Evolutionary conservation across 139 green algal species (phyloP).

Genomic region (Spirogloea muscicola): DNA sequence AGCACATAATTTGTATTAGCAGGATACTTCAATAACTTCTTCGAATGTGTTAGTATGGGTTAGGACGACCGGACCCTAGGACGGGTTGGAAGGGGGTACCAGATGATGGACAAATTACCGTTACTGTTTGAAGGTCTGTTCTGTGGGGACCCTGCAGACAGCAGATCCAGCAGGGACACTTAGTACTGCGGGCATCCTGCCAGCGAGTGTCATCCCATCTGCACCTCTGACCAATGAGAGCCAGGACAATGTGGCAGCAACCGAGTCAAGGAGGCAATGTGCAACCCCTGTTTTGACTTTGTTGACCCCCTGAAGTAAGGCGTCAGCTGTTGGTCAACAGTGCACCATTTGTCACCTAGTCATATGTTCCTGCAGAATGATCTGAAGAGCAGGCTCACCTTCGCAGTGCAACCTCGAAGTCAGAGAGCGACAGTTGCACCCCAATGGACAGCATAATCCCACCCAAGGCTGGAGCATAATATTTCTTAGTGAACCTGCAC

Average conservation of each 20-base stretch:
- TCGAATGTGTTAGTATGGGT: too few relatives aligned
- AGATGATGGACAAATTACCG: neutral
- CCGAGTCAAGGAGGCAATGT: neutral
- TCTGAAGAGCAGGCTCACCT: neutral
- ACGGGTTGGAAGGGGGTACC: neutral
- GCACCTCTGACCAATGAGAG: neutral
- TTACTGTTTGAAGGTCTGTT: neutral
- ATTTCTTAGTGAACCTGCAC: conserved; percentile 29
- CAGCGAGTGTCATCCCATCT: too few relatives aligned
- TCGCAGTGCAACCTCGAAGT: conserved; percentile 24
- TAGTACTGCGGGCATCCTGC: too few relatives aligned
- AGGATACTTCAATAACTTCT: too few relatives aligned
- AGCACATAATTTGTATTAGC: too few relatives aligned
- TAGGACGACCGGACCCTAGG: neutral
- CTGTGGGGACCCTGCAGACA: neutral
- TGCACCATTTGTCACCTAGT: too few relatives aligned
- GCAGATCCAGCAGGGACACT: neutral
- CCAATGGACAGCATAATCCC: conserved; percentile 46
- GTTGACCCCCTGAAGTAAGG: neutral
- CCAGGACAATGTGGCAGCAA: neutral
- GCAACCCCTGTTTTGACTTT: neutral
- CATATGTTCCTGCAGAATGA: too few relatives aligned
- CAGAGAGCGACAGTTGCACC: conserved; percentile 23
- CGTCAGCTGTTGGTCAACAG: too few relatives aligned
- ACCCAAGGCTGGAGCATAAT: conserved; percentile 41